Evolutionary conservation across 1,284 basidiomycete species (phyloP), one percentile per base, ranked within the genome.

Genomic region (Schizophyllum amplum): DNA sequence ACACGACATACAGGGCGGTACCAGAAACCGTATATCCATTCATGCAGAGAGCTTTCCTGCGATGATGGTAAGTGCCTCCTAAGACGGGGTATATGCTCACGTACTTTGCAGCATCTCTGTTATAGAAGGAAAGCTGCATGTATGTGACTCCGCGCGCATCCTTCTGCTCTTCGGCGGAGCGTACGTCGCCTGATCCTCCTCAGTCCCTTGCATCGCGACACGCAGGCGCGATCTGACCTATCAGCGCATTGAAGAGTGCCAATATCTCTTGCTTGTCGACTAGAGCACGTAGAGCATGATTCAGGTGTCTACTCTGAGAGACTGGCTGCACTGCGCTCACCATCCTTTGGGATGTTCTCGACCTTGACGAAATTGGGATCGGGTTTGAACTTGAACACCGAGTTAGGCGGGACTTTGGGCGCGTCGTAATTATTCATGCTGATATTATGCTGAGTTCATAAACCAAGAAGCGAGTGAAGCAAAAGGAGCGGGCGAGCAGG

Each of bases 41-140:
- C 82, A 86, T 82, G 64, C 80, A 81, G 53, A 86, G 64, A 1
- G 84, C 81, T 69, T 86, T 85, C 59, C 84, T 87, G 60, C n/a
- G 49, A 22, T 13, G 47, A 15, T 46, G 24, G 46, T 50, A 47
- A 52, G n/a, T 27, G n/a, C 55, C 6, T 4, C n/a, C 13, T 26
- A n/a, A 55, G 47, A 6, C 13, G 9, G 25, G 24, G 6, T 20
- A 25, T 24, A 24, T 24, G 24, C 46, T 42, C 21, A 52, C 54
- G n/a, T 24, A 57, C 63, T 59, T 57, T 53, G 61, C 60, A 15
- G 60, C 58, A 56, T 64, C 63, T 21, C 53, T 56, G 5, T 55
- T 75, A 55, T 67, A 67, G 62, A 85, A 84, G 1, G 76, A 73
- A 51, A 86, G 71, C 58, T 80, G 75, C 55, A 84, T 68, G 47